phyloP scores from a whole-genome alignment of 176 grass and related monocot genomes.

The Aegilops tauschii region DNA sequence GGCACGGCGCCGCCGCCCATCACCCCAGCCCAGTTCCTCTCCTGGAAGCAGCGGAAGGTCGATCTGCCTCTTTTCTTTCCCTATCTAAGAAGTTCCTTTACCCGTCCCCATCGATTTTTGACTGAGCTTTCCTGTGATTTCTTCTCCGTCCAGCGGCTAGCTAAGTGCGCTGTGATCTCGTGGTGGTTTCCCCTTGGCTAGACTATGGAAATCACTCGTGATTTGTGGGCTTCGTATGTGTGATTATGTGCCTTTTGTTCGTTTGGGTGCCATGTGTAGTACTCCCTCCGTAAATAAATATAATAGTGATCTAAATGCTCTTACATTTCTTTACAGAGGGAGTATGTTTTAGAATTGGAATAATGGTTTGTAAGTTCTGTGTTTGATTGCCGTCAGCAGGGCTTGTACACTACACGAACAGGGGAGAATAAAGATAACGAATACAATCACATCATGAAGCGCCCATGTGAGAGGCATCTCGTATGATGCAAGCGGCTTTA shows the following conservation, averaged over 20 bases:
- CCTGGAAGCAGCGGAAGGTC: constrained; percentile 89
- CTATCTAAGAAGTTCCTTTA: neutral
- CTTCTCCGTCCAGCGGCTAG: neutral
- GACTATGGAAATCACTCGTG: neutral
- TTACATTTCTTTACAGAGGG: no score
- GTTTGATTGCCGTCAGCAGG: neutral
- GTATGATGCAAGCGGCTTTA: neutral
- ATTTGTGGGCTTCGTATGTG: neutral
- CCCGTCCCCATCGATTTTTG: neutral
- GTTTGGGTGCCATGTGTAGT: neutral
- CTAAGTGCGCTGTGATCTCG: neutral
- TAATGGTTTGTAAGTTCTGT: neutral
- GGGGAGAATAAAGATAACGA: neutral
- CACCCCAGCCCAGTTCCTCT: constrained; percentile 62
- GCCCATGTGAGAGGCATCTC: neutral
- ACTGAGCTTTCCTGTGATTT: neutral
- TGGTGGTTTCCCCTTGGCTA: neutral
- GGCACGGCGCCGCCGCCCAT: constrained; percentile 25
- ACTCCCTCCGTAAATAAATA: no score
- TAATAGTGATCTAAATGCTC: no score
- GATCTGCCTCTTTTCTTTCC: neutral
- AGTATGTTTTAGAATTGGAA: neutral
- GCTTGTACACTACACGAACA: neutral
- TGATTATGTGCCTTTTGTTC: neutral
- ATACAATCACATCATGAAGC: neutral